Base-by-base conservation (phyloP, 441 rosid genomes). In the Caryocar brasiliense region DNA sequence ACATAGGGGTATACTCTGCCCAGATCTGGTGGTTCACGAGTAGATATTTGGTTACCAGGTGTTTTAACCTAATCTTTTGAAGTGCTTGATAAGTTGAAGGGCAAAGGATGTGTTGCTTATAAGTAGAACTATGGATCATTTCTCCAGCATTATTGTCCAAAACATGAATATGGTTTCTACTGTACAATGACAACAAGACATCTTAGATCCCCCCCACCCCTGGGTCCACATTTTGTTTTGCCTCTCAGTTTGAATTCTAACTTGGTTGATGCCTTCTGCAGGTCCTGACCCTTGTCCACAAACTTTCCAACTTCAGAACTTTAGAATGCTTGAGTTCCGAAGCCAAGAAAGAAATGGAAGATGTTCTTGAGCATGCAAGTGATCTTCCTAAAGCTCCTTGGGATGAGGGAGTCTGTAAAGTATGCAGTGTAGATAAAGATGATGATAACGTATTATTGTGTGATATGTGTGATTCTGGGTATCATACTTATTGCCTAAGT, bases 351-450 rank as follows among this genome's bases (percentile, higher is more conserved):
- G 76, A 71, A 38, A 50, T 73, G 26, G 75, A 65, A 50, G 70
- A 68, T 52, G 27, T 68, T 54, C 48, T 71, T 32, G 71, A 67
- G 66, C 67, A 44, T 27, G 53, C 61, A 27, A 64, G 54, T 55
- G 59, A 63, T 27, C 71, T 71, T 62, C 74, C 78, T 35, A 68
- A 73, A 65, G 85, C 80, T 29, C 82, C 82, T 49, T 73, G 79
- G 78, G 82, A 76, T 29, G 82, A 79, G 46, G 77, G 80, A 26
- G 72, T 79, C 21, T 79, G 85, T 47, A 76, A 68, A 73, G 79
- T 68, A 26, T 79, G 85, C 45, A 80, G 80, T 48, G 58, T 76
- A 1, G 85, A 79, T 46, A 79, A 63, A 60, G 85, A 79, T 29
- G 85, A 79, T 45, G 70, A 61, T 53, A 73, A 65, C 55, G 85